Conservation (phyloP, 2,329 filamentous ascomycete genomes). For the Coniochaeta hoffmannii region DNA sequence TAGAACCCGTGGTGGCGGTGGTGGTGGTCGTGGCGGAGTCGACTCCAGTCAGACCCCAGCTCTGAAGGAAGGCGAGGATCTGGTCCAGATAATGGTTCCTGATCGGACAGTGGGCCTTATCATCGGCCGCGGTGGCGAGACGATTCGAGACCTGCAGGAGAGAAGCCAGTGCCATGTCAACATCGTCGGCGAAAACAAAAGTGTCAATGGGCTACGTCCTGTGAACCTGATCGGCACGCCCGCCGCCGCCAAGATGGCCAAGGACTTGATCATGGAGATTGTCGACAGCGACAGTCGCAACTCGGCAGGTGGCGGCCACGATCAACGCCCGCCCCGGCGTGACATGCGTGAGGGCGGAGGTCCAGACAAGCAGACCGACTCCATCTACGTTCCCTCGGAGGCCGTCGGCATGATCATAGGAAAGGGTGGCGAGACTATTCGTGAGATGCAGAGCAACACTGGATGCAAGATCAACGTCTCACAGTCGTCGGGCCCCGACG, state of each 20-base stretch:
- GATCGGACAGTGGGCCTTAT: slow-evolving; percentile 89
- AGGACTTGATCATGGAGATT: slow-evolving; percentile 87
- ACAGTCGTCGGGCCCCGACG: slow-evolving; percentile 67
- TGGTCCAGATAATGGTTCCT: slow-evolving; percentile 88
- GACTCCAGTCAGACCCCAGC: slow-evolving; percentile 28
- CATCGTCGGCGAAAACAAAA: slow-evolving; percentile 89
- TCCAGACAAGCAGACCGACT: slow-evolving; percentile 69
- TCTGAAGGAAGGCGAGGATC: slow-evolving; percentile 73
- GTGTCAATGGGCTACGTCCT: slow-evolving; percentile 79
- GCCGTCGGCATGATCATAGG: slow-evolving; percentile 96
- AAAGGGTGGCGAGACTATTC: slow-evolving; percentile 89
- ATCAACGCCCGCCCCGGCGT: slow-evolving; percentile 22
- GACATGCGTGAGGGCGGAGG: slow-evolving; percentile 29
- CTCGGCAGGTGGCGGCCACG: slow-evolving; percentile 20
- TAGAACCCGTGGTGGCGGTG: slow-evolving; percentile 8
- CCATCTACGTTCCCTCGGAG: slow-evolving; percentile 80
- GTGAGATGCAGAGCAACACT: slow-evolving; percentile 81
- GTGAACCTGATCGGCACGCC: slow-evolving; percentile 82
- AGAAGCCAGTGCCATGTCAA: slow-evolving; percentile 92
- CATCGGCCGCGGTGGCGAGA: slow-evolving; percentile 89
- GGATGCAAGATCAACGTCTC: slow-evolving; percentile 95
- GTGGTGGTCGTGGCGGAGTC: slow-evolving; percentile 25
- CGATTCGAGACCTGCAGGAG: slow-evolving; percentile 86
- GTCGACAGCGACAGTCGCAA: slow-evolving; percentile 81
- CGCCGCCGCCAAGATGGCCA: slow-evolving; percentile 67